These are phyloP conservation scores for Vaucheria bursata DNA, from an alignment of 352 stramenopile species.

Conservation along the genomic window DNA sequence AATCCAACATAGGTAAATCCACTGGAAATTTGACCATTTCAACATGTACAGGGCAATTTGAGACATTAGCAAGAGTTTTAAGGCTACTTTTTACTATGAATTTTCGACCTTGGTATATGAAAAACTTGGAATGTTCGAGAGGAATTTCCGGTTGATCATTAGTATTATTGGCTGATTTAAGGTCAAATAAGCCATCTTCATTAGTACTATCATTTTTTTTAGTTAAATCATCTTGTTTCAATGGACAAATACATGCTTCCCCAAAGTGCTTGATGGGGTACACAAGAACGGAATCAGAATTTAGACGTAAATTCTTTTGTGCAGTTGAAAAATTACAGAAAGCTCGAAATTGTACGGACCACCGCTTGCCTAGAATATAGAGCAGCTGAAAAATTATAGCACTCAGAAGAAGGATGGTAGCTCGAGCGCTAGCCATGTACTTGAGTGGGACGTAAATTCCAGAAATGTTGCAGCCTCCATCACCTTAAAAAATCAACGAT, in stretches of 20 bases:
- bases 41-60: not conserved
- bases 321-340: not conserved
- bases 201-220: not conserved
- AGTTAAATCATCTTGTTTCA: not conserved
- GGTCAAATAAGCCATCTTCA: not conserved
- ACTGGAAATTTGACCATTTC: slow-evolving; percentile 19
- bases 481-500: too few species aligned
- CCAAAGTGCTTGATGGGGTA: slow-evolving; percentile 16
- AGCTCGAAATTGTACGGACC: slow-evolving; percentile 31
- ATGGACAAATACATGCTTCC: slow-evolving; percentile 19
- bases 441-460: slow-evolving; percentile 19
- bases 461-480: not conserved
- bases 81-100: not conserved
- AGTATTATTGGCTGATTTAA: not conserved
- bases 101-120: not conserved
- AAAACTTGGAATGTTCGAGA: not conserved
- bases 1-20: slow-evolving; percentile 11
- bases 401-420: slow-evolving; percentile 10
- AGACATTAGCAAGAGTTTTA: not conserved
- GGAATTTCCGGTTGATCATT: not conserved
- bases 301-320: too few species aligned
- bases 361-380: slow-evolving; percentile 19
- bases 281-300: slow-evolving; percentile 31
- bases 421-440: slow-evolving; percentile 29
- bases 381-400: slow-evolving; percentile 13